phyloP scores from a whole-genome alignment of 306 rosid genomes.

The Cucumis cinereus region DNA sequence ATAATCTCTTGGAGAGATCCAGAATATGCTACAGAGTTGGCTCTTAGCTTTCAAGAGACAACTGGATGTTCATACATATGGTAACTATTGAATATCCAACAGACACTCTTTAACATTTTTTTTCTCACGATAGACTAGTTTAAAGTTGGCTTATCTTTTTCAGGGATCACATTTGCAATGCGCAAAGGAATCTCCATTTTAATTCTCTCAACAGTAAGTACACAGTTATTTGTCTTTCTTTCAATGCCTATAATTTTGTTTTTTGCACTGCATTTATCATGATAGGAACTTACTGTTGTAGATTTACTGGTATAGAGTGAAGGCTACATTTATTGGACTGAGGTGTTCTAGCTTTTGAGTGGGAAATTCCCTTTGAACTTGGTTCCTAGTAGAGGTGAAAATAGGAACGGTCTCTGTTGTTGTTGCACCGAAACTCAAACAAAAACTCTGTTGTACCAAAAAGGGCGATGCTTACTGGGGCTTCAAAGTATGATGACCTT shows the following conservation, averaged over 20 bases:
- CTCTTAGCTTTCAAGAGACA: slow-evolving; percentile 94
- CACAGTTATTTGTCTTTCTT: not conserved
- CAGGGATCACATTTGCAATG: slow-evolving; percentile 83
- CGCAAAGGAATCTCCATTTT: slow-evolving; percentile 80
- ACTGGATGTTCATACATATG: slow-evolving; percentile 86
- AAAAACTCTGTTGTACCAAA: not conserved
- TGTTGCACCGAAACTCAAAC: not conserved
- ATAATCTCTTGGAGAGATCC: slow-evolving; percentile 98
- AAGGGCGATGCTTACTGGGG: not conserved
- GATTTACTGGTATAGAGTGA: not conserved
- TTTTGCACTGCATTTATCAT: not conserved
- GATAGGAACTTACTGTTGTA: not conserved
- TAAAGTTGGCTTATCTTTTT: slow-evolving; percentile 14
- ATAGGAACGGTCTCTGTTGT: not conserved
- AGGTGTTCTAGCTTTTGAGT: not conserved
- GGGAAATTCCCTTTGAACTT: not conserved
- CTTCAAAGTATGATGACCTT: not conserved
- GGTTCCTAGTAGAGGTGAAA: not conserved
- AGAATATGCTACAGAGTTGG: slow-evolving; percentile 79
- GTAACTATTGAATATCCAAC: slow-evolving; percentile 24
- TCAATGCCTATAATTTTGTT: not conserved
- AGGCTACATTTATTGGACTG: not conserved
- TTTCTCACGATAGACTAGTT: slow-evolving; percentile 14
- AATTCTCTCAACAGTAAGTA: slow-evolving; percentile 74
- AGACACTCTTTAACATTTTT: not conserved